These are phyloP conservation scores for Saturnispora besseyi DNA, from an alignment of 805 yeast species.

Conservation along the genomic window DNA sequence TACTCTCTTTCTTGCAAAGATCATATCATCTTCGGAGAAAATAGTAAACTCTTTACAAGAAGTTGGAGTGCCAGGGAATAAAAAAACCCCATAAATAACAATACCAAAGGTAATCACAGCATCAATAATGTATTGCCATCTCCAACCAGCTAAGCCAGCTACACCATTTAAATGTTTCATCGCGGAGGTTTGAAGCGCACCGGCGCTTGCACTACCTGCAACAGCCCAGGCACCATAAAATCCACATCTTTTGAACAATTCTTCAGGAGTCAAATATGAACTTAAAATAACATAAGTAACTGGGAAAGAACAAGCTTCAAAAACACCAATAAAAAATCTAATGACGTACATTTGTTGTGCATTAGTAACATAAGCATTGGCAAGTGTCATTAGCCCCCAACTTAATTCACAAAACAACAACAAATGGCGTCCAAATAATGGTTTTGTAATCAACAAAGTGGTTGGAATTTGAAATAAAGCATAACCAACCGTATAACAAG, in stretches of 20 bases:
- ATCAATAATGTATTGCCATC: conserved; percentile 66
- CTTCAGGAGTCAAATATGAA: conserved; percentile 12
- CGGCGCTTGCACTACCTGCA: conserved; percentile 47
- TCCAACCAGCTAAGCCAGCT: conserved; percentile 54
- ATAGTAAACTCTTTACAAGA: conserved; percentile 27
- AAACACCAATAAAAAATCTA: conserved; percentile 52
- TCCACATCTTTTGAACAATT: conserved; percentile 16
- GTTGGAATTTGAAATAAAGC: conserved; percentile 55
- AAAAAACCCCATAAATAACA: conserved; percentile 48
- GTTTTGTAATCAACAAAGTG: conserved; percentile 38
- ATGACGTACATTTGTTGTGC: conserved; percentile 45
- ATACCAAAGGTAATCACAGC: conserved; percentile 50
- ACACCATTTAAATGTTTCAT: conserved; percentile 38
- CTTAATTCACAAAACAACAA: conserved; percentile 49
- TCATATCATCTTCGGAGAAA: conserved; percentile 33
- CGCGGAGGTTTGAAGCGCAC: conserved; percentile 52
- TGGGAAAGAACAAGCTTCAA: conserved; percentile 57
- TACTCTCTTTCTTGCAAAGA: conserved; percentile 40
- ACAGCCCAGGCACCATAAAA: conserved; percentile 15
- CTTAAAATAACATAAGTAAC: conserved; percentile 40
- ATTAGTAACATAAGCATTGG: conserved; percentile 32
- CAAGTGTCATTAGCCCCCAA: conserved; percentile 26
- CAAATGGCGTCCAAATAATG: conserved; percentile 39
- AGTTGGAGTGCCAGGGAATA: conserved; percentile 46
- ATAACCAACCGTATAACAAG: conserved; percentile 37